Evolutionary conservation across 169 alveolate genomes (phyloP).

Genomic region (Blepharisma undulans): DNA sequence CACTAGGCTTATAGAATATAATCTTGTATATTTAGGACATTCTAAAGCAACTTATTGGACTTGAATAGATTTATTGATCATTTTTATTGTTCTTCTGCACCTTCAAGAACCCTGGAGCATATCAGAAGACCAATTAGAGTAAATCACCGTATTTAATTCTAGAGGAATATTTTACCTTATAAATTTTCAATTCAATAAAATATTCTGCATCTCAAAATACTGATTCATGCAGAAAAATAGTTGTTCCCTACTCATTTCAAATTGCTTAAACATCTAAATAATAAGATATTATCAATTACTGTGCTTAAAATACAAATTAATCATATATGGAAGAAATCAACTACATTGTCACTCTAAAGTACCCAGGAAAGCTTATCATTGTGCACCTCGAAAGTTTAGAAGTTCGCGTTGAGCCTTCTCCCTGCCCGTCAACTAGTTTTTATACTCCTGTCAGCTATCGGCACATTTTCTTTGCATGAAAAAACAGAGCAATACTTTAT

Average conservation of each 20-base stretch:
- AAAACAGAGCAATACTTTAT: neutral
- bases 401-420: neutral
- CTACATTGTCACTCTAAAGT: neutral
- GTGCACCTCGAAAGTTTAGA: neutral
- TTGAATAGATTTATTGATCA: too few species aligned
- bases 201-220: too few species aligned
- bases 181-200: too few species aligned
- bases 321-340: neutral
- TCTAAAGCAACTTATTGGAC: too few species aligned
- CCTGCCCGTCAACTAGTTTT: neutral
- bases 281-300: neutral
- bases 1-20: too few species aligned
- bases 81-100: too few species aligned
- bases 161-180: too few species aligned
- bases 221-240: too few species aligned
- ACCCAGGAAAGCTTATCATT: neutral
- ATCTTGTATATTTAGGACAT: too few species aligned
- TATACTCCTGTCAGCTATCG: neutral
- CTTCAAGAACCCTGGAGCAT: too few species aligned
- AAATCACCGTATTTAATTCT: too few species aligned
- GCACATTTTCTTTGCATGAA: neutral
- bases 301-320: neutral
- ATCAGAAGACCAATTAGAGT: too few species aligned
- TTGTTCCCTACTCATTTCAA: neutral
- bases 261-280: neutral